Base-by-base conservation (phyloP, 129 eudicot genomes). In the Silybum marianum region DNA sequence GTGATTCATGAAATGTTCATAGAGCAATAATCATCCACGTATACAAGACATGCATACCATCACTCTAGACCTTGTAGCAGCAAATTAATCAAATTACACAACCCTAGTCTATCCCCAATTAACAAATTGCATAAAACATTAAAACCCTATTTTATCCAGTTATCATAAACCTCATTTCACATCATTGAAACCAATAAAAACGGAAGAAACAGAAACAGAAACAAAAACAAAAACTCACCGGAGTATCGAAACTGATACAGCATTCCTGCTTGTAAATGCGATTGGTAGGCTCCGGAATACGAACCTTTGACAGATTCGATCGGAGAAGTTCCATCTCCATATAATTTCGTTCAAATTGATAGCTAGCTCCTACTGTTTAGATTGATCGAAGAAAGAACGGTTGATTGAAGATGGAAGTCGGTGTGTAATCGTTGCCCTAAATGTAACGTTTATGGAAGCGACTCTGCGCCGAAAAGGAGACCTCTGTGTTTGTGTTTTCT, bases 221-320 rank as follows among this genome's bases (percentile, higher is more conserved):
- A n/a, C n/a, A n/a, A 69, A n/a, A 72, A 24, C 85, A 7, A 14
- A 16, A 51, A 3, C 28, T 22, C 76, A 95, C 99, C 93, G 99
- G 99, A 85, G 97, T 92, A 69, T 95, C 97, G 72, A 90, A 95
- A 16, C 92, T 92, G 82, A 95, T 84, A 81, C 99, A 95, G 84
- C 99, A 95, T 83, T 95, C 99, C 4, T 92, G 91, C 82, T 92
- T 95, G 88, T 90, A 95, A 84, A 95, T 87, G 70, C 99, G 99
- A 87, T 89, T 88, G 12, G 97, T 92, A 3, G 99, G 99, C 71
- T 92, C 99, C 14, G 99, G 97, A 67, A 92, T 95, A 19, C 97
- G 93, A 67, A 95, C 95, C 7, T 87, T 85, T 6, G 89, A 78
- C 69, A 95, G 93, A 84, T 92, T 89, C 76, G 91, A 40, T 54